Evolutionary conservation across 139 green algal species (phyloP).

Genomic region (Zygnema cylindricum): DNA sequence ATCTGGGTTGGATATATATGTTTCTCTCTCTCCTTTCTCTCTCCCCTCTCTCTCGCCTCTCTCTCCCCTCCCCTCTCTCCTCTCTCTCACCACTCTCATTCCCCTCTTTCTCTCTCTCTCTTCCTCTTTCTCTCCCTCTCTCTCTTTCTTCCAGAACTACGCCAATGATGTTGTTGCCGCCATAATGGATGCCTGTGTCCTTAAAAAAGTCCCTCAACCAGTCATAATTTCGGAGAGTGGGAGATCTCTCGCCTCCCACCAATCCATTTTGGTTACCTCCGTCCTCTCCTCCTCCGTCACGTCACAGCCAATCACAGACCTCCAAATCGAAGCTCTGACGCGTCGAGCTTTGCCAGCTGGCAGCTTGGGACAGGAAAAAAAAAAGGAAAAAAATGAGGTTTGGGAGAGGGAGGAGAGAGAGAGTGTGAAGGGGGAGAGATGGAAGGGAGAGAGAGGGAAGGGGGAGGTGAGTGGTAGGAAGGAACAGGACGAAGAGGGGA

Average conservation of each 20-base stretch:
- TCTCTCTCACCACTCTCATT: background rate
- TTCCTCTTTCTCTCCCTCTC: background rate
- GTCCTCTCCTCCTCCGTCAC: constrained; percentile 58
- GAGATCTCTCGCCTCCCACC: constrained; percentile 71
- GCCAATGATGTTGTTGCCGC: constrained; percentile 73
- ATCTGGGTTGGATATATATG: no score
- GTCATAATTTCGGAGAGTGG: constrained; percentile 72
- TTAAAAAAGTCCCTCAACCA: constrained; percentile 64
- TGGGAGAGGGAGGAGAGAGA: no score
- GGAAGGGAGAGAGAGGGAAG: background rate
- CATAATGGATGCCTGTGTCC: constrained; percentile 71
- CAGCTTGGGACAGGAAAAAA: background rate
- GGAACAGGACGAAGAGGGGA: no score
- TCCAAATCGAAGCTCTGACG: constrained; percentile 22
- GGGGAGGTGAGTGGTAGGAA: no score
- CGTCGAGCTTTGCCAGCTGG: background rate
- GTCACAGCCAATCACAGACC: background rate
- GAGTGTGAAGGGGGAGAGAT: no score
- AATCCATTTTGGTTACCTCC: constrained; percentile 76
- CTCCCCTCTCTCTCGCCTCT: background rate
- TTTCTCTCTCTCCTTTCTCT: no score
- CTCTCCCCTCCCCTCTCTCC: background rate
- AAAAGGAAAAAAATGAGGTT: no score
- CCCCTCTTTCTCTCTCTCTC: background rate
- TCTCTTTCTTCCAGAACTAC: constrained; percentile 63